Conservation (phyloP, 306 rosid species). For the Cucumis melo region DNA sequence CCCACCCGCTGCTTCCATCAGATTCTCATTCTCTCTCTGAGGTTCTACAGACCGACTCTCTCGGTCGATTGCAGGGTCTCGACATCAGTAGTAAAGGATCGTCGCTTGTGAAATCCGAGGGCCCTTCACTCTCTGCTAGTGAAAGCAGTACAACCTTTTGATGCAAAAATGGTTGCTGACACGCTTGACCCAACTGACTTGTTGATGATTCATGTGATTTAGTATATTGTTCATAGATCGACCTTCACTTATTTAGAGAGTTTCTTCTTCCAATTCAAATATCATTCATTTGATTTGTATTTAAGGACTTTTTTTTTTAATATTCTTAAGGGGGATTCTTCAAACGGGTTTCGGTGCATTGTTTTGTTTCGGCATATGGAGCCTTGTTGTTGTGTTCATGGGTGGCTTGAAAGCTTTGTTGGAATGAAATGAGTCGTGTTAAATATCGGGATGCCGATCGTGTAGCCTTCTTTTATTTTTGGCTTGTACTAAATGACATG, state of each 20-base stretch:
- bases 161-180: slow-evolving; percentile 23
- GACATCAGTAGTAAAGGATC: slow-evolving; percentile 69
- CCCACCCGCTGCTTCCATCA: slow-evolving; percentile 50
- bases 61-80: slow-evolving; percentile 84
- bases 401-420: not conserved
- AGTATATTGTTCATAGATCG: slow-evolving; percentile 50
- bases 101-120: slow-evolving; percentile 57
- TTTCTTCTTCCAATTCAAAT: slow-evolving; percentile 17
- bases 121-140: slow-evolving; percentile 77
- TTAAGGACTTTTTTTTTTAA: not conserved
- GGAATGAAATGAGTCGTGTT: not conserved
- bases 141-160: slow-evolving; percentile 81
- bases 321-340: not conserved
- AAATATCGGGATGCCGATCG: not conserved
- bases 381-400: not conserved
- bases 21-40: slow-evolving; percentile 53
- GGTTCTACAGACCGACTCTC: slow-evolving; percentile 62
- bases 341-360: not conserved
- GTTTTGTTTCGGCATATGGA: not conserved
- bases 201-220: slow-evolving; percentile 13
- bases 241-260: slow-evolving; percentile 42
- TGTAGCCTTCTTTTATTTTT: not conserved
- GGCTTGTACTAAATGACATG: not conserved
- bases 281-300: slow-evolving; percentile 7
- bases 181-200: slow-evolving; percentile 56